Evolutionary conservation across 192 early-diverging fungal species (phyloP), one percentile per base, ranked within the genome.

Genomic region (Jimgerdemannia lactiflua): DNA sequence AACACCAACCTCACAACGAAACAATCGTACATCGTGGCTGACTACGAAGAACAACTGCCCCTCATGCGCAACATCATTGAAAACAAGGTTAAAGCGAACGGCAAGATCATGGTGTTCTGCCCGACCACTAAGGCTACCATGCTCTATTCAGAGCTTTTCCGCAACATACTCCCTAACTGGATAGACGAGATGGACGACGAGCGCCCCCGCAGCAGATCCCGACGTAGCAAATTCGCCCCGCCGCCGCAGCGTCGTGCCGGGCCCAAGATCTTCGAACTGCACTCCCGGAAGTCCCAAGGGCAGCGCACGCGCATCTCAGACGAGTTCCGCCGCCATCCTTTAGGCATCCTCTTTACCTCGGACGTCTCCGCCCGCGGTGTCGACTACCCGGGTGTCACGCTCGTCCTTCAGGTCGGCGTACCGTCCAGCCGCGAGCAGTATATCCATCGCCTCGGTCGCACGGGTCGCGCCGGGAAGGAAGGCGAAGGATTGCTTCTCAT

Each of bases 281-380:
- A 97, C 83, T 96, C 95, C 68, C 88, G 89, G 69, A 89, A 96
- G 70, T 81, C 85, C 8, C 97, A 98, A 79, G 74, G 77, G 4
- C 84, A 88, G 71, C 94, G 96, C 65, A 86, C 88, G 14, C 83
- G 86, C 19, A 88, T 92, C 3, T 91, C 94, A 4, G 87, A 93
- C 59, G 79, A 79, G 14, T 99, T 98, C 89, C 88, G 96, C 69
- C 83, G 77, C 4, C 79, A 82, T 66, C 80, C 87, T 63, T 84
- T 79, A 29, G 75, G 77, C 9, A 90, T 98, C 49, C 85, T 99
- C 72, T 89, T 98, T 74, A 98, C 98, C 2, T 94, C 95, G 2
- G 98, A 98, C 79, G 96, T 99, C 3, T 96, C 96, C 71, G 97
- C 98, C 63, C 93, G 98, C 74, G 98, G 98, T 64, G 95, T 99